These are phyloP conservation scores for Lepidium sativum DNA, from an alignment of 345 rosid species.

Conservation along the genomic window DNA sequence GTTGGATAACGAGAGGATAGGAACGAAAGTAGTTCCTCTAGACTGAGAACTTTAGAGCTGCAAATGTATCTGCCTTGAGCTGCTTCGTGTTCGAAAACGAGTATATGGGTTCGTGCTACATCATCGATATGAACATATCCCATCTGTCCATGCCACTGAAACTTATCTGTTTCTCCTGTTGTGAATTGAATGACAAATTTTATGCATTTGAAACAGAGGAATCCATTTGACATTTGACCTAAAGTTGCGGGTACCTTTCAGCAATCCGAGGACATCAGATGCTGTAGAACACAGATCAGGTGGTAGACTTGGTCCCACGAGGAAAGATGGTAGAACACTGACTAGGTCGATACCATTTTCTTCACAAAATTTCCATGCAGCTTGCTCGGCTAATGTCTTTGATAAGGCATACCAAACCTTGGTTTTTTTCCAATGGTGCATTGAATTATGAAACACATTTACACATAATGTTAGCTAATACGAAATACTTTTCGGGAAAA, in stretches of 20 bases:
- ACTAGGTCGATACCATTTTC: conserved; percentile 54
- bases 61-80: conserved; percentile 65
- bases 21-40: conserved; percentile 42
- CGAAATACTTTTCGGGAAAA: background rate
- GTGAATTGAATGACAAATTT: background rate
- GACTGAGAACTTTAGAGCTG: conserved; percentile 48
- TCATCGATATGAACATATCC: conserved; percentile 93
- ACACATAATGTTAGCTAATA: conserved; percentile 17
- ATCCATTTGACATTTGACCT: background rate
- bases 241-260: conserved; percentile 42
- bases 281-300: conserved; percentile 66
- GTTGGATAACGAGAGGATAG: conserved; percentile 54
- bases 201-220: background rate
- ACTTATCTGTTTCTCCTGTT: conserved; percentile 51
- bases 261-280: conserved; percentile 70
- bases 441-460: background rate
- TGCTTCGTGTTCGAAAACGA: conserved; percentile 45
- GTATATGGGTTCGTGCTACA: conserved; percentile 67
- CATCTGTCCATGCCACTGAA: conserved; percentile 79
- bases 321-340: conserved; percentile 62
- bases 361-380: conserved; percentile 79
- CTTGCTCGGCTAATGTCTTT: conserved; percentile 77
- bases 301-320: conserved; percentile 78
- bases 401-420: conserved; percentile 72
- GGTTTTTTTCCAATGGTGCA: background rate